Percentiles rank a stretch among this genome's conserved stretches.
Evolutionary conservation across 2,329 filamentous ascomycete genomes (phyloP).

Genomic region (Aspergillus chevalieri): DNA sequence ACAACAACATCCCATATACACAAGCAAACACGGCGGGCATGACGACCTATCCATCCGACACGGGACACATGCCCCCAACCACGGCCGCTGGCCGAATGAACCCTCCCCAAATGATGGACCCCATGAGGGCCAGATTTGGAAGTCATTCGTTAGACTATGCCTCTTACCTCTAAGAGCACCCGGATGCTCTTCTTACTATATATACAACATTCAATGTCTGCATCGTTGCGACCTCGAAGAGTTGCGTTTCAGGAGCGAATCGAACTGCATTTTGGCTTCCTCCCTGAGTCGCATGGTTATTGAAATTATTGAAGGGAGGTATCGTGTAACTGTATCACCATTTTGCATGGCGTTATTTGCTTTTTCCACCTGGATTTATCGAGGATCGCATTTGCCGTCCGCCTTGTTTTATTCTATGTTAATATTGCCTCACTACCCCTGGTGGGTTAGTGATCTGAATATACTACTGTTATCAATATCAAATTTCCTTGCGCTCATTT

Average conservation of each 20-base stretch:
- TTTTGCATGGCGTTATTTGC: not conserved
- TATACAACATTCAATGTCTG: not conserved
- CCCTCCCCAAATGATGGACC: conserved; percentile 17
- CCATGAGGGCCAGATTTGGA: conserved; percentile 22
- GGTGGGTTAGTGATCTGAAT: no score
- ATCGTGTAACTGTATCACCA: not conserved
- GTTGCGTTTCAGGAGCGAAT: not conserved
- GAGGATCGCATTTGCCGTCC: not conserved
- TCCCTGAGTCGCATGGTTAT: not conserved
- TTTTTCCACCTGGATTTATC: not conserved
- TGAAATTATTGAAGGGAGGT: not conserved
- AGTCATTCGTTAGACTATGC: conserved; percentile 26
- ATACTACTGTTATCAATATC: no score
- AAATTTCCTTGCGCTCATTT: not conserved
- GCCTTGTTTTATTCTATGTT: conserved; percentile 1
- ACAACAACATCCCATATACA: conserved; percentile 24
- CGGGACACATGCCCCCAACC: conserved; percentile 14
- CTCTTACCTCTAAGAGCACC: conserved; percentile 14
- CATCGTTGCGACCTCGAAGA: not conserved
- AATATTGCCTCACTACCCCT: not conserved
- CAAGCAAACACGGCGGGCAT: conserved; percentile 30
- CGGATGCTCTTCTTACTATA: conserved; percentile 1
- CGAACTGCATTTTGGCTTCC: not conserved
- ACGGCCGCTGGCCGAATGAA: conserved; percentile 19
- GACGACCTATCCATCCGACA: conserved; percentile 25